Conservation (phyloP, 371 early-diverging fungal genomes). For the Vairimorpha apis region DNA sequence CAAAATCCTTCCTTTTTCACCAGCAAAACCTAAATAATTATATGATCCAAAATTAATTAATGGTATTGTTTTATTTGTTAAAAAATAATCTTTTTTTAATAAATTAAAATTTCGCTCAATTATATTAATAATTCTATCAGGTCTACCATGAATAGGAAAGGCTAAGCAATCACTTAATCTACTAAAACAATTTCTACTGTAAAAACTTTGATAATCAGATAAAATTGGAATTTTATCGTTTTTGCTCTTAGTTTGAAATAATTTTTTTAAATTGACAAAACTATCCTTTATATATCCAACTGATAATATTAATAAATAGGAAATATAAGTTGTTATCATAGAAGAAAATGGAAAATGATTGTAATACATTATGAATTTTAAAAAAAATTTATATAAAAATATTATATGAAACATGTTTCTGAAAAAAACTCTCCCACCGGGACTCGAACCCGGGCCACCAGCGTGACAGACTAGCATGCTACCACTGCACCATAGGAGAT, state of each 20-base stretch:
- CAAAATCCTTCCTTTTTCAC: constrained; percentile 76
- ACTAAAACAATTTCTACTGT: constrained; percentile 79
- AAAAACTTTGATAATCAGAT: constrained; percentile 90
- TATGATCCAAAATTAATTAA: constrained; percentile 92
- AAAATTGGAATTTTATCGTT: constrained; percentile 68
- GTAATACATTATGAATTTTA: neutral
- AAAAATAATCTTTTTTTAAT: constrained; percentile 72
- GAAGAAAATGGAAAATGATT: constrained; percentile 42
- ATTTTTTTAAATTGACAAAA: constrained; percentile 40
- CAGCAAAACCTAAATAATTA: constrained; percentile 96
- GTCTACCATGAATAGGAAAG: constrained; percentile 84
- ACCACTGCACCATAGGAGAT: constrained; percentile 63
- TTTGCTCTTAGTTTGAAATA: too few species aligned
- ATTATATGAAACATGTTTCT: too few species aligned
- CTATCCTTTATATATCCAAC: constrained; percentile 61
- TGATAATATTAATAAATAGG: constrained; percentile 55
- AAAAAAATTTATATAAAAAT: too few species aligned
- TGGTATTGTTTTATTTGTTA: constrained; percentile 73
- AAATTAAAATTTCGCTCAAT: constrained; percentile 75
- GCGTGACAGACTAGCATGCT: constrained; percentile 63
- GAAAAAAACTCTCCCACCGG: constrained; percentile 62
- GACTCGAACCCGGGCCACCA: constrained; percentile 63
- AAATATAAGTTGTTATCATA: constrained; percentile 56
- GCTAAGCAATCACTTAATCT: constrained; percentile 92
- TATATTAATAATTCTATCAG: constrained; percentile 78